Percentiles rank a stretch among this genome's conserved stretches.
phyloP scores from a whole-genome alignment of 2,329 filamentous ascomycete genomes.

The Fusarium virguliforme region DNA sequence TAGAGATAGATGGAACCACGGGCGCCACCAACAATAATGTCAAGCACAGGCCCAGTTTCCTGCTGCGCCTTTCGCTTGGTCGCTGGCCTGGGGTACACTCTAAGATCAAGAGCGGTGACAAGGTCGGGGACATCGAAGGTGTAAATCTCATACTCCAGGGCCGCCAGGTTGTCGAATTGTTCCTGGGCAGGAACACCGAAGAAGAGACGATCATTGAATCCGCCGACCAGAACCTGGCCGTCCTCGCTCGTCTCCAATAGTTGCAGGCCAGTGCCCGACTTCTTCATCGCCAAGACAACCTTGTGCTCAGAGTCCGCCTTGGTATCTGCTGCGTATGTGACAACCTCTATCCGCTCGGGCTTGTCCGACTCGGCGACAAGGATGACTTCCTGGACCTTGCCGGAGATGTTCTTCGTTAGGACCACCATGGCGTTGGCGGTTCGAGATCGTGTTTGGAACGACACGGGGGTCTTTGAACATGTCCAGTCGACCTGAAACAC shows the following conservation, averaged over 20 bases:
- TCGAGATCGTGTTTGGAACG: slow-evolving; percentile 61
- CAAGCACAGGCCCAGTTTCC: slow-evolving; percentile 65
- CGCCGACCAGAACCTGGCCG: slow-evolving; percentile 70
- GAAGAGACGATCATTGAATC: slow-evolving; percentile 58
- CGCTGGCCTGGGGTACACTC: slow-evolving; percentile 55
- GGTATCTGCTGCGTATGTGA: slow-evolving; percentile 62
- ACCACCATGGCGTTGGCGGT: slow-evolving; percentile 65
- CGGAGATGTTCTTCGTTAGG: slow-evolving; percentile 57
- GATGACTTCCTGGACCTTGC: slow-evolving; percentile 61
- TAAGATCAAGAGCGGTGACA: slow-evolving; percentile 78
- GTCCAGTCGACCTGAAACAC: slow-evolving; percentile 75
- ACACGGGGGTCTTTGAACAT: slow-evolving; percentile 59
- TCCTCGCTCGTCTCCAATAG: slow-evolving; percentile 66
- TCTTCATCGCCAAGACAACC: slow-evolving; percentile 57
- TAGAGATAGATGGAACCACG: slow-evolving; percentile 88
- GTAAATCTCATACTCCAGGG: slow-evolving; percentile 69
- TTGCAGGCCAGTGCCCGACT: slow-evolving; percentile 56
- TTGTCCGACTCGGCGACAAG: slow-evolving; percentile 64
- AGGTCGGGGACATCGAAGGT: slow-evolving; percentile 74
- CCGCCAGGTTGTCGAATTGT: slow-evolving; percentile 45
- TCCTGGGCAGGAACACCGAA: slow-evolving; percentile 52
- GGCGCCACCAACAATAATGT: slow-evolving; percentile 83
- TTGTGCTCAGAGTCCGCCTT: slow-evolving; percentile 53
- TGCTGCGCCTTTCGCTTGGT: slow-evolving; percentile 47
- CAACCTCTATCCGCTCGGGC: slow-evolving; percentile 57